Evolutionary conservation across 495 filamentous ascomycete species (phyloP), one percentile per base, ranked within the genome.

Genomic region (Chaetomium fimeti): DNA sequence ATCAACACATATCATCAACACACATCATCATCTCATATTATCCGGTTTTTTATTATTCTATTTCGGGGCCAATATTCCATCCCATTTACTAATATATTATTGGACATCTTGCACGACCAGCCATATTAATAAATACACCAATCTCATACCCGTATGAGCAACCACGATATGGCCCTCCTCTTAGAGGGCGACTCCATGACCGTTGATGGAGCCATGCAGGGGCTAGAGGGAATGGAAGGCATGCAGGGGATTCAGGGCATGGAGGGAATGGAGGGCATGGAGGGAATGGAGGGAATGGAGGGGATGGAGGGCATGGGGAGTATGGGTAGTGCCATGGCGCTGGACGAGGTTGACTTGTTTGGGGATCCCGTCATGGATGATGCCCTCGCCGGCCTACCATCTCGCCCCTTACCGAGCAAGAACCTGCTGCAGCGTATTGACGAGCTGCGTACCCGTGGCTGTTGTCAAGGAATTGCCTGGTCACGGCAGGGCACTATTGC

Each of bases 391-490:
- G 57, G 18, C 8, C 68, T 85, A 28, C 77, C 85, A 7, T 25
- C 65, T 24, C 73, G 79, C 24, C 76, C 77, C 20, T 76, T 82
- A 9, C 79, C 82, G 3, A 83, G 86, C 62, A 89, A 88, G 76
- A 85, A 86, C 49, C 81, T 96, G 15, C 81, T 82, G 38, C 85
- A 88, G 69, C 86, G 89, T 43, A 67, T 97, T 32, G 90, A 93
- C 71, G 91, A 97, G 66, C 82, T 96, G 71, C 87, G 91, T 48
- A 69, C 83, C 55, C 82, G 83, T 62, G 93, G 93, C 3, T 96
- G 91, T 71, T 89, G 88, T 79, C 89, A 93, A 91, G 88, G 84
- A 65, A 83, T 97, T 59, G 88, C 88, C 55, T 98, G 95, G 95
- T 97, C 94, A 20, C 91, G 88, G 62, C 80, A 87, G 71, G 94